Conservation (phyloP, 2,329 filamentous ascomycete genomes). For the Neonectria magnoliae region DNA sequence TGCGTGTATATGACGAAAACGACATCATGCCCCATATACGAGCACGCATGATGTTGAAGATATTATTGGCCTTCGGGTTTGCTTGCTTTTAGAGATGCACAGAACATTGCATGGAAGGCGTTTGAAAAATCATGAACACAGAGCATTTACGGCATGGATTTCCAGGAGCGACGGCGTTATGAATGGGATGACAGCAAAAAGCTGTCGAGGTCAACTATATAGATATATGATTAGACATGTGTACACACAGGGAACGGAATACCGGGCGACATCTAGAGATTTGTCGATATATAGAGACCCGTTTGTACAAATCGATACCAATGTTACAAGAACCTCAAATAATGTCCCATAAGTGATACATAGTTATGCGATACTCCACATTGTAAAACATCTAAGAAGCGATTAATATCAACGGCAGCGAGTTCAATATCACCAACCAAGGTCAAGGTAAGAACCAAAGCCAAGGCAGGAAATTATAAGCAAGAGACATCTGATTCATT, state of each 20-base stretch:
- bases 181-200: not conserved
- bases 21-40: constrained; percentile 2
- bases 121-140: not conserved
- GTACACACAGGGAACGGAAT: not conserved
- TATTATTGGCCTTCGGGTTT: not conserved
- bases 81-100: not conserved
- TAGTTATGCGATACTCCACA: not conserved
- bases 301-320: not conserved
- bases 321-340: not conserved
- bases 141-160: not conserved
- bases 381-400: not conserved
- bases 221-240: constrained; percentile 1
- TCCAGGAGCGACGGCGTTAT: constrained; percentile 15
- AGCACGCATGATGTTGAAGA: constrained; percentile 2
- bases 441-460: too few species aligned
- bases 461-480: not conserved
- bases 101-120: constrained; percentile 12
- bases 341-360: not conserved
- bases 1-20: constrained; percentile 22
- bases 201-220: not conserved
- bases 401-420: too few species aligned
- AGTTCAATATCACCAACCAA: too few species aligned
- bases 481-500: constrained; percentile 14
- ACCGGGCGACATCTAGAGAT: not conserved
- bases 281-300: not conserved